Percentiles rank a stretch among this genome's conserved stretches.
Evolutionary conservation across 2,329 filamentous ascomycete species (phyloP).

Genomic region (Nemania sp.): DNA sequence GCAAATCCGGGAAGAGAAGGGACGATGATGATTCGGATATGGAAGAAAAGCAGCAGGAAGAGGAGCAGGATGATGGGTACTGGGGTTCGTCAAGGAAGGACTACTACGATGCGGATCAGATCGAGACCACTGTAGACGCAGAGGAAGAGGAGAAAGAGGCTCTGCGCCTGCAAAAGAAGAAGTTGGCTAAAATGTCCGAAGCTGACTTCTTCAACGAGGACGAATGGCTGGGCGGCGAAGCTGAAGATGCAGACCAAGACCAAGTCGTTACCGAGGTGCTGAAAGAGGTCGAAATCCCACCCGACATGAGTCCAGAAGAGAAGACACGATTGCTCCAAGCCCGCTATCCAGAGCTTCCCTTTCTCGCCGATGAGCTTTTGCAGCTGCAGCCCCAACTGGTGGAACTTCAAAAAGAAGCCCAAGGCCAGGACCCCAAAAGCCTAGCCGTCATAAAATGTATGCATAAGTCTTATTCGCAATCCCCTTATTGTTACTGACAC

Average conservation of each 20-base stretch:
- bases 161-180: constrained; percentile 88
- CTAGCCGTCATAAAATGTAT: constrained; percentile 73
- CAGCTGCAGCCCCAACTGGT: constrained; percentile 75
- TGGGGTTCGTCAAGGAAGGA: constrained; percentile 92
- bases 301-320: constrained; percentile 81
- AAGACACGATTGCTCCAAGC: constrained; percentile 79
- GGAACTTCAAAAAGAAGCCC: constrained; percentile 68
- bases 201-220: constrained; percentile 94
- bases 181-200: constrained; percentile 87
- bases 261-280: constrained; percentile 87
- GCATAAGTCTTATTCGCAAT: constrained; percentile 4
- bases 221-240: constrained; percentile 78
- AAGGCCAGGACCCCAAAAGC: constrained; percentile 63
- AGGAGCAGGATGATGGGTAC: constrained; percentile 70
- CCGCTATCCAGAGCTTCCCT: constrained; percentile 92
- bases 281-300: constrained; percentile 83
- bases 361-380: constrained; percentile 82
- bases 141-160: constrained; percentile 94
- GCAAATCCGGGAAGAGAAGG: constrained; percentile 42
- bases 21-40: constrained; percentile 53
- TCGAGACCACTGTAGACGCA: constrained; percentile 66
- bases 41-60: constrained; percentile 63
- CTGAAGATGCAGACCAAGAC: constrained; percentile 61
- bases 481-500: constrained; percentile 8
- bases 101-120: constrained; percentile 88